A percentile compares a stretch with the other conserved stretches of the same genome.
Evolutionary conservation across 768 basidiomycete species (phyloP).

Genomic region (Suillus tomentosus): DNA sequence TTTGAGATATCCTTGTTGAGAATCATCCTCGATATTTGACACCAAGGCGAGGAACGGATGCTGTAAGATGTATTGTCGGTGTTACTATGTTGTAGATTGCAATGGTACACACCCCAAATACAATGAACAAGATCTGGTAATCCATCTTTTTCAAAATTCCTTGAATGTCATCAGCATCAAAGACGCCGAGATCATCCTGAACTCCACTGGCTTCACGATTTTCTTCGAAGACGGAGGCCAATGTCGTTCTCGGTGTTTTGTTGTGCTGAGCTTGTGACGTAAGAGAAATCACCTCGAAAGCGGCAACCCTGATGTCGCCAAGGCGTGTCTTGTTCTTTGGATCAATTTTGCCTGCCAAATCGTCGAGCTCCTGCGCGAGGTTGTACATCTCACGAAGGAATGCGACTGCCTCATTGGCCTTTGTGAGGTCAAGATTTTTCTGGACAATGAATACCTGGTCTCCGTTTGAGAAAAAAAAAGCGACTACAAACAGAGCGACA

Average conservation of each 20-base stretch:
- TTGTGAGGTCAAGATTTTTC: conserved; percentile 7
- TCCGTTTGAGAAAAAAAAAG: not conserved
- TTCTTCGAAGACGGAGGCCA: conserved; percentile 1
- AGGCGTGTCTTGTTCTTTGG: not conserved
- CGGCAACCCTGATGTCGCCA: not conserved
- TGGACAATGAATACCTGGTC: conserved; percentile 12
- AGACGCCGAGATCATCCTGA: conserved; percentile 10
- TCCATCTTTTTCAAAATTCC: conserved; percentile 4
- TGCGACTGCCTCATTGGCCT: not conserved
- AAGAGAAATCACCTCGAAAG: conserved; percentile 6
- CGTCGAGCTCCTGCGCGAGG: conserved; percentile 4
- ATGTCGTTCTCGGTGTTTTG: not conserved
- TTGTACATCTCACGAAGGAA: conserved; percentile 21
- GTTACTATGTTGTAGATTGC: not conserved
- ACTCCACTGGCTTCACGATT: not conserved
- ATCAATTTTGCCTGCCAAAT: conserved; percentile 10
- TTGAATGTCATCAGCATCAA: conserved; percentile 10
- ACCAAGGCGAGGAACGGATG: conserved; percentile 19
- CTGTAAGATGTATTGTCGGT: conserved; percentile 7
- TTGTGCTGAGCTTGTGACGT: not conserved
- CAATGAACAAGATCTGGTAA: conserved; percentile 7
- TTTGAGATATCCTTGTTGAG: conserved; percentile 15
- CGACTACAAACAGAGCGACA: not conserved
- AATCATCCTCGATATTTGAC: not conserved
- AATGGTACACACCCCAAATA: conserved; percentile 8